phyloP scores from a whole-genome alignment of 495 filamentous ascomycete genomes.

The Penicillium pulvis region DNA sequence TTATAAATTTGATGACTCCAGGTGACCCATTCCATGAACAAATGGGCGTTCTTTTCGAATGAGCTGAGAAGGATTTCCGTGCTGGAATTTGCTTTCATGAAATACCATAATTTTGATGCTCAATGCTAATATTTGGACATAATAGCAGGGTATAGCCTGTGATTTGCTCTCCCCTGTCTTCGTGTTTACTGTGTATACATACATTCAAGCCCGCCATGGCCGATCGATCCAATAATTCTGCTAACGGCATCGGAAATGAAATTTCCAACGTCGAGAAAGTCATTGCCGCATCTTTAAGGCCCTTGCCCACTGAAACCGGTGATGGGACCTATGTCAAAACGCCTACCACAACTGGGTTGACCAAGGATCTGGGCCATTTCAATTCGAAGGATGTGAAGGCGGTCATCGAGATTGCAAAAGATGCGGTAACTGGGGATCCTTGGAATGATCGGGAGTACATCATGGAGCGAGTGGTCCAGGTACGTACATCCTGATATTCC shows the following conservation, averaged over 20 bases:
- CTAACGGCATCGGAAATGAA: conserved; percentile 26
- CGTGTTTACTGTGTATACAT: not conserved
- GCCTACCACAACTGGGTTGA: conserved; percentile 34
- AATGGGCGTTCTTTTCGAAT: not conserved
- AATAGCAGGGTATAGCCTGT: not conserved
- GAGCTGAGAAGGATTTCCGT: not conserved
- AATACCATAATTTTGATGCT: not conserved
- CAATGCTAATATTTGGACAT: not conserved
- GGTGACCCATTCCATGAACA: not conserved
- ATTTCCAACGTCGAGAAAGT: conserved; percentile 57
- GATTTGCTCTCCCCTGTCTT: not conserved
- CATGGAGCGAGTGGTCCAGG: conserved; percentile 58
- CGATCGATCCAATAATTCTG: conserved; percentile 22
- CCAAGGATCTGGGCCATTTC: conserved; percentile 43
- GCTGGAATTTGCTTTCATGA: not conserved
- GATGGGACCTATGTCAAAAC: conserved; percentile 55
- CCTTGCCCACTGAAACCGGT: conserved; percentile 64
- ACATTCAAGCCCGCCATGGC: conserved; percentile 25
- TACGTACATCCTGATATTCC: conserved; percentile 15
- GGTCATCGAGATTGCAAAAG: conserved; percentile 53
- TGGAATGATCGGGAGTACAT: conserved; percentile 77
- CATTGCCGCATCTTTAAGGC: conserved; percentile 58
- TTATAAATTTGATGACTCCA: not conserved
- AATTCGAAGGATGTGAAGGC: conserved; percentile 45
- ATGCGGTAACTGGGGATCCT: conserved; percentile 77